These are phyloP conservation scores for Solanum chaucha DNA, from an alignment of 257 asterid genomes.

Conservation along the genomic window DNA sequence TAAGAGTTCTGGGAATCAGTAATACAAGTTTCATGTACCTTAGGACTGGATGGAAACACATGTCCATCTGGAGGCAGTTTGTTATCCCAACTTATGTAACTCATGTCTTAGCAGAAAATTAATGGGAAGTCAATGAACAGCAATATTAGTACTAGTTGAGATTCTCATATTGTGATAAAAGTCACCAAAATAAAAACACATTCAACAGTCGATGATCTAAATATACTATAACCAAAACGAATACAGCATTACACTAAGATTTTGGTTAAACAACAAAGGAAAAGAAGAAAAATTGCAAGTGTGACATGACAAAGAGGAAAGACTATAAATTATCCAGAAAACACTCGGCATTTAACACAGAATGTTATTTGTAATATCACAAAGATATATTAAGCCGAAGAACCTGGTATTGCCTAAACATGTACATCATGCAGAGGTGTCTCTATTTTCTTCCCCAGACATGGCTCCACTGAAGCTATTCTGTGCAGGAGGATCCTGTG, in stretches of 20 bases:
- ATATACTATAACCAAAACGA: not conserved
- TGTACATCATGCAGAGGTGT: slow-evolving; percentile 1
- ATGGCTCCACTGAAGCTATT: not conserved
- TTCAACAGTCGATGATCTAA: not conserved
- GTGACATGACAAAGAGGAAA: not conserved
- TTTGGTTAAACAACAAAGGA: not conserved
- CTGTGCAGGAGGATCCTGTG: slow-evolving; percentile 4
- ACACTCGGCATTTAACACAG: not conserved
- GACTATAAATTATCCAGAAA: not conserved
- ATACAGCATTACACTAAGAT: not conserved
- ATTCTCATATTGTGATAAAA: not conserved
- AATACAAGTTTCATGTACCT: not conserved
- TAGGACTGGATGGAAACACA: not conserved
- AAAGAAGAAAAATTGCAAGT: not conserved
- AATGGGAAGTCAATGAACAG: not conserved
- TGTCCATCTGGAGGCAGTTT: not conserved
- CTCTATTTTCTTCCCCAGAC: not conserved
- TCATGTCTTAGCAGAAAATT: not conserved
- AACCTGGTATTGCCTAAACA: not conserved
- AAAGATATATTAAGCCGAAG: not conserved
- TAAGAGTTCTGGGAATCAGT: slow-evolving; percentile 2
- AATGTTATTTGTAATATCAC: not conserved
- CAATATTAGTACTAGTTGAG: not conserved
- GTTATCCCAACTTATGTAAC: not conserved
- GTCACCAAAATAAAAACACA: not conserved